Evolutionary conservation across 129 eudicot species (phyloP).

Genomic region (Centella asiatica): DNA sequence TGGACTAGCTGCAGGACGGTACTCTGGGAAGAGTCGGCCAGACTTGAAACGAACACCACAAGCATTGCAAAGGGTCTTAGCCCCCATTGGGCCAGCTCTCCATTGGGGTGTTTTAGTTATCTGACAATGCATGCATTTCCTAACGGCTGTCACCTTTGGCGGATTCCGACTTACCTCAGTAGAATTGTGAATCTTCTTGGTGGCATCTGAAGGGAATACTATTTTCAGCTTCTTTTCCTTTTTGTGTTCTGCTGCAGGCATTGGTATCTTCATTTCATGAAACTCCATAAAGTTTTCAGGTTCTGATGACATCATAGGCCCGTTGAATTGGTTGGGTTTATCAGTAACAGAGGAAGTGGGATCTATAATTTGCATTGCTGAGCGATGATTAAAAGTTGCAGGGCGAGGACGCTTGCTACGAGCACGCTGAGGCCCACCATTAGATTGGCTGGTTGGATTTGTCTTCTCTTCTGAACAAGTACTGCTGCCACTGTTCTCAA

Average conservation of each 20-base stretch:
- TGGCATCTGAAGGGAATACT: constrained; percentile 21
- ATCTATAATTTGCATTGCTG: constrained; percentile 47
- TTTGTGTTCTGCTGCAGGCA: constrained; percentile 30
- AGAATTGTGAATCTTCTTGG: too few species aligned
- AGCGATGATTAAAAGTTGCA: constrained; percentile 55
- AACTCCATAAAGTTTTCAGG: constrained; percentile 49
- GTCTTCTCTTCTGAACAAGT: constrained; percentile 48
- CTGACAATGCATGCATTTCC: constrained; percentile 95
- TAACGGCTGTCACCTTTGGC: constrained; percentile 33
- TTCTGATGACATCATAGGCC: constrained; percentile 27
- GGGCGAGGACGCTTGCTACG: constrained; percentile 95
- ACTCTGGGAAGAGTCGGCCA: constrained; percentile 87
- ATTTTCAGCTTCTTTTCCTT: constrained; percentile 55
- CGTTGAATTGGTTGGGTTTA: constrained; percentile 16
- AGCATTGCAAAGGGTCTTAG: constrained; percentile 90
- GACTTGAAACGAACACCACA: constrained; percentile 98
- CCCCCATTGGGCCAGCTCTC: constrained; percentile 98
- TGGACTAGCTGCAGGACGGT: constrained; percentile 97
- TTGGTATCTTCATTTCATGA: constrained; percentile 18
- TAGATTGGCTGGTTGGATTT: constrained; percentile 45
- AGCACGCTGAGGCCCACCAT: constrained; percentile 66
- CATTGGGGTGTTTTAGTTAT: constrained; percentile 97
- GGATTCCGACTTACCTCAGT: constrained; percentile 19
- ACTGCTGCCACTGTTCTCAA: constrained; percentile 76
- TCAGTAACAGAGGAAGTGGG: constrained; percentile 30